These are phyloP conservation scores for Prunus salicina DNA, from an alignment of 306 rosid genomes.

Conservation along the genomic window DNA sequence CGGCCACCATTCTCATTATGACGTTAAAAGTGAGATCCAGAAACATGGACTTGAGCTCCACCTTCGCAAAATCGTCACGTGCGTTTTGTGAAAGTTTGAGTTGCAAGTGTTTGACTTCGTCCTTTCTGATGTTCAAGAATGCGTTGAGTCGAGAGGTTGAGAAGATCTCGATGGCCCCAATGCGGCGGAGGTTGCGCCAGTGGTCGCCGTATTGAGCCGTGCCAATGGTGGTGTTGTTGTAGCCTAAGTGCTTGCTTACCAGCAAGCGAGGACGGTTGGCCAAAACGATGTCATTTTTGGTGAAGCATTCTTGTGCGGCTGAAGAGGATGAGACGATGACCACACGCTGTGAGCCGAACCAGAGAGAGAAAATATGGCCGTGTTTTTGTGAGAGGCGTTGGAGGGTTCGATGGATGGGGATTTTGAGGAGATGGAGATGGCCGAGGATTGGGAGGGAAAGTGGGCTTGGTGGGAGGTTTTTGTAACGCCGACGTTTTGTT, in stretches of 20 bases:
- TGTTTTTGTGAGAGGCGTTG: constrained; percentile 34
- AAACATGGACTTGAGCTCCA: constrained; percentile 34
- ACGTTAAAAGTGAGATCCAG: constrained; percentile 51
- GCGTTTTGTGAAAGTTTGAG: constrained; percentile 25
- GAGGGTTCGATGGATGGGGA: constrained; percentile 33
- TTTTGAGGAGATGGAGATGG: constrained; percentile 48
- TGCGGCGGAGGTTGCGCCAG: constrained; percentile 79
- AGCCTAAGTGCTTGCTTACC: constrained; percentile 39
- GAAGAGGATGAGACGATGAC: constrained; percentile 50
- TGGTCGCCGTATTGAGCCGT: constrained; percentile 54
- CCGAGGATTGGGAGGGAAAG: constrained; percentile 58
- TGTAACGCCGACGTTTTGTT: constrained; percentile 2
- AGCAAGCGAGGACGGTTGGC: constrained; percentile 42
- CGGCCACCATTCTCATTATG: constrained; percentile 62
- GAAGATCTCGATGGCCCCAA: constrained; percentile 52
- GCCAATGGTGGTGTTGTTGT: constrained; percentile 30
- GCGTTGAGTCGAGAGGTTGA: constrained; percentile 33
- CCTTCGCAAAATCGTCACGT: constrained; percentile 15
- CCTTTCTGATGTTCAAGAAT: constrained; percentile 32
- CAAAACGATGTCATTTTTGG: constrained; percentile 53
- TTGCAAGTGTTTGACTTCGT: constrained; percentile 40
- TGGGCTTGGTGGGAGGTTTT: constrained; percentile 52
- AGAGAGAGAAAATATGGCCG: constrained; percentile 36
- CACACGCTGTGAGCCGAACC: constrained; percentile 28
- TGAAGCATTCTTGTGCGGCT: constrained; percentile 60